Percentiles rank a stretch among this genome's conserved stretches.
phyloP scores from a whole-genome alignment of 1,284 basidiomycete genomes.

The Cutaneotrichosporon cyanovorans region DNA sequence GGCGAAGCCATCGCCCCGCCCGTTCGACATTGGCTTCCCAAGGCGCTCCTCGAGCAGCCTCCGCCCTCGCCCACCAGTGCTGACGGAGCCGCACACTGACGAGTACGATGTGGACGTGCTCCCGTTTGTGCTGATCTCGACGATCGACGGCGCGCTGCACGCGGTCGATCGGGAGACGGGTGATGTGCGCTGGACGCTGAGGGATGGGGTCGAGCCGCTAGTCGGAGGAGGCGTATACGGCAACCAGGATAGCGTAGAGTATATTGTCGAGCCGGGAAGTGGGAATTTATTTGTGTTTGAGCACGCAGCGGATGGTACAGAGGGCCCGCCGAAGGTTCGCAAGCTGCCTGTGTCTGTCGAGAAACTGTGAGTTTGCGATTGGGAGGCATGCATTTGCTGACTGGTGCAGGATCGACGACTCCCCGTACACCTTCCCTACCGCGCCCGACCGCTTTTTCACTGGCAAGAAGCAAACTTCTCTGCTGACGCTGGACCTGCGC shows the following conservation, averaged over 20 bases:
- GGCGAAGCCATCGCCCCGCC: constrained; percentile 3
- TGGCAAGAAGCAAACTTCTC: constrained; percentile 41
- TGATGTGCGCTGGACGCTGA: constrained; percentile 33
- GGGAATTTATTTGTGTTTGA: constrained; percentile 42
- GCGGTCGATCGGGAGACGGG: constrained; percentile 42
- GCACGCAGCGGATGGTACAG: constrained; percentile 20
- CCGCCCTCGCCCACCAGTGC: background rate
- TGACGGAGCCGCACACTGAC: background rate
- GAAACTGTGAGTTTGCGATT: constrained; percentile 34
- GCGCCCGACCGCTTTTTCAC: constrained; percentile 41
- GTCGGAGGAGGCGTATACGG: constrained; percentile 36
- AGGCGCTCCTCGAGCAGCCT: background rate
- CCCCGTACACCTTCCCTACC: constrained; percentile 43
- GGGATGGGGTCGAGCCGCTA: constrained; percentile 38
- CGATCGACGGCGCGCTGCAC: constrained; percentile 44
- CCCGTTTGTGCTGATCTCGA: constrained; percentile 42
- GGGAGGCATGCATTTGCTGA: background rate
- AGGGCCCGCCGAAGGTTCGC: constrained; percentile 32
- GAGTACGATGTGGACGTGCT: constrained; percentile 42
- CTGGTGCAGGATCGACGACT: constrained; percentile 37
- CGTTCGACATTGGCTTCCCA: constrained; percentile 13
- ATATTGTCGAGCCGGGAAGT: constrained; percentile 45
- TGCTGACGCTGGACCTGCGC: constrained; percentile 42
- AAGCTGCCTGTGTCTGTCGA: constrained; percentile 44
- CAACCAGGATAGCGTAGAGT: constrained; percentile 23